Conservation (phyloP, 106 monocot genomes). For the Alisma plantagoaquatica region DNA sequence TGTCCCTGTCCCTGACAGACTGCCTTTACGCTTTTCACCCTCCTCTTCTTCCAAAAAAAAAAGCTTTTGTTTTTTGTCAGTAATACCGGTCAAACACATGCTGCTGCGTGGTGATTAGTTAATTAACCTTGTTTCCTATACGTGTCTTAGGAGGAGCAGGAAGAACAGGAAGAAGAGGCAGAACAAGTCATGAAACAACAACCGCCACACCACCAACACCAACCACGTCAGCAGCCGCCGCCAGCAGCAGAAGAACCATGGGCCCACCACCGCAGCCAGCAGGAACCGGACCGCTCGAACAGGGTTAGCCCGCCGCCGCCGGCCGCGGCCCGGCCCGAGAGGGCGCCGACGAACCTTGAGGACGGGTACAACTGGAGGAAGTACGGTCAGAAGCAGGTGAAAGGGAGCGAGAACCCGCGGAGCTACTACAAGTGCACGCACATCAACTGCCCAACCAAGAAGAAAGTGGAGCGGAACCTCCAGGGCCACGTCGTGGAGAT, state of each 20-base stretch:
- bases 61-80: not conserved
- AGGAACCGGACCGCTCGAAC: no score
- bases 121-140: not conserved
- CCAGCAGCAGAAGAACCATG: not conserved
- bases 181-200: not conserved
- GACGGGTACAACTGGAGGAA: slow-evolving; percentile 60
- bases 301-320: no score
- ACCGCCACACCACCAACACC: no score
- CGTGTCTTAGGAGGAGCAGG: not conserved
- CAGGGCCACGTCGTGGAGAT: slow-evolving; percentile 16
- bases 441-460: slow-evolving; percentile 16
- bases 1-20: not conserved
- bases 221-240: slow-evolving; percentile 2
- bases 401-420: slow-evolving; percentile 24
- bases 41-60: not conserved
- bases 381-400: slow-evolving; percentile 29
- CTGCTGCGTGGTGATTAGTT: no score
- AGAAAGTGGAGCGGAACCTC: slow-evolving; percentile 17
- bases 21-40: not conserved
- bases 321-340: slow-evolving; percentile 1
- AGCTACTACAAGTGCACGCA: slow-evolving; percentile 32
- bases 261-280: not conserved
- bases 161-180: not conserved
- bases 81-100: no score
- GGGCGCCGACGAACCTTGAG: no score